Base-by-base conservation (phyloP, 805 yeast genomes). In the Wickerhamia fluorescens region DNA sequence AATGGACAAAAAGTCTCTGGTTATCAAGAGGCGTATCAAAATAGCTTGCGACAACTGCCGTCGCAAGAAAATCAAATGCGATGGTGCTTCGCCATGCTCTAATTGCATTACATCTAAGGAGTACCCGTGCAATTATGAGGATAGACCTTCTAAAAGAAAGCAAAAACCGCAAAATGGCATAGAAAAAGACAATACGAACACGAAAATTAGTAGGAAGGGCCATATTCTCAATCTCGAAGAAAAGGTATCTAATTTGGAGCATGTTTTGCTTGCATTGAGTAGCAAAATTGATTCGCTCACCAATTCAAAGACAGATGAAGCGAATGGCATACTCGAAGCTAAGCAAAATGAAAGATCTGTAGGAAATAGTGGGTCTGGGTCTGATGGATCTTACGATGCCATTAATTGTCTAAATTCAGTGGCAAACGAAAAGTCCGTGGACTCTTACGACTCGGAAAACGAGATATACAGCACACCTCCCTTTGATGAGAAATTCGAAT, bases 1-100 rank as follows among this genome's bases (percentile, higher is more conserved):
- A n/a, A n/a, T n/a, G n/a, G n/a, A n/a, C n/a, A n/a, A n/a, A n/a
- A n/a, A n/a, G n/a, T n/a, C n/a, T n/a, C n/a, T n/a, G n/a, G n/a
- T n/a, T n/a, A n/a, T 10, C 7, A 40, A 34, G 25, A 38, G 39
- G 24, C 30, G 45, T 6, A 37, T 34, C 26, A 26, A 37, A 21
- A 33, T 37, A 2, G 63, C 63, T 10, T 56, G 63, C 35, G 58
- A 51, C 25, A 40, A 41, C 5, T 56, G 63, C 33, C 44, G 63
- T 2, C 36, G 44, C 7, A 53, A 54, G 41, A 56, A 56, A 35
- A 52, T 55, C 23, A 55, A 50, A 29, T 56, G 63, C 33, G 47
- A 51, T 32, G 63, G 63, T 1, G 30, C 25, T 4, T 33, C 14
- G 8, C 63, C 63, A 1, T 56, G 63, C 35, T 9, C 38, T 7